Evolutionary conservation across 345 rosid species (phyloP).

Genomic region (Ricinus communis): DNA sequence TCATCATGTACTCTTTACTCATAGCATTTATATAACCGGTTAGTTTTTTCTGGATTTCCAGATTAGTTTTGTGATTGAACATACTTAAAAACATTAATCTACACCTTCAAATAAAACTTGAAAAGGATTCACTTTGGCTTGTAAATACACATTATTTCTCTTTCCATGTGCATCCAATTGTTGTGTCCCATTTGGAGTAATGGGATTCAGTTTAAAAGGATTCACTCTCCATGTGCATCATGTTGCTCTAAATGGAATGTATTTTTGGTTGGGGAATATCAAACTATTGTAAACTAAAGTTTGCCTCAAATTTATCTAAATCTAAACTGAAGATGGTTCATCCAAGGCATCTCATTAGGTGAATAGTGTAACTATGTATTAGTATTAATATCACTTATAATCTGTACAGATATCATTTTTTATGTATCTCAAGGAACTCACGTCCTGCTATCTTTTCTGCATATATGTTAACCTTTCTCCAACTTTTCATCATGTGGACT

Average conservation of each 20-base stretch:
- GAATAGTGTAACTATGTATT: background rate
- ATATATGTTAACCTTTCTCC: background rate
- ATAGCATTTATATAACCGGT: background rate
- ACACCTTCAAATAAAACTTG: too few relatives aligned
- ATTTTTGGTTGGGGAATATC: background rate
- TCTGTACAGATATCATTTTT: background rate
- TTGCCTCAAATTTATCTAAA: background rate
- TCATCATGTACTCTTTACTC: background rate
- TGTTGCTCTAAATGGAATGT: background rate
- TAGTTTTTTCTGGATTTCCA: background rate
- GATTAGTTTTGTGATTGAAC: background rate
- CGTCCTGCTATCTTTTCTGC: slow-evolving; percentile 1
- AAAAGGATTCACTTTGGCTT: background rate
- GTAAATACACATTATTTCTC: background rate
- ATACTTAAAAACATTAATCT: too few relatives aligned
- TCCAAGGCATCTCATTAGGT: background rate
- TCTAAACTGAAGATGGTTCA: background rate
- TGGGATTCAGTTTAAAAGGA: too few relatives aligned
- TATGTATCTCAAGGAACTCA: background rate
- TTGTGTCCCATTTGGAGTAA: too few relatives aligned
- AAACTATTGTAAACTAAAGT: background rate
- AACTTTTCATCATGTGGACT: background rate
- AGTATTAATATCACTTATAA: background rate
- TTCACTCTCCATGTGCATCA: background rate
- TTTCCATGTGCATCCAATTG: background rate